A percentile compares a stretch with the other conserved stretches of the same genome.
Evolutionary conservation across 2,329 filamentous ascomycete species (phyloP).

Genomic region (Rutstroemia sydowiana): DNA sequence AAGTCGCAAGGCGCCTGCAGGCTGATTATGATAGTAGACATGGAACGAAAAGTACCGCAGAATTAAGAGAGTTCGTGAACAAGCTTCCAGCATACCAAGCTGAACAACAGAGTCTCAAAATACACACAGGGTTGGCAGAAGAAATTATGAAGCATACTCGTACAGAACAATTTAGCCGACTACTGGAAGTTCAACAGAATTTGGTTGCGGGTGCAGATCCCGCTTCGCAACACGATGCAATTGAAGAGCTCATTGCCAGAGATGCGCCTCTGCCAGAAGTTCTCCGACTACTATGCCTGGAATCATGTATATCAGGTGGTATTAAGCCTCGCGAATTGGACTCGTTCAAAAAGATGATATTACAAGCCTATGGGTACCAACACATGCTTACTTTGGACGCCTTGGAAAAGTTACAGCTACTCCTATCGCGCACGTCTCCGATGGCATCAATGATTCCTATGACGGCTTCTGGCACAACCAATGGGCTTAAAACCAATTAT

Average conservation of each 20-base stretch:
- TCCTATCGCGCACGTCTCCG: conserved; percentile 69
- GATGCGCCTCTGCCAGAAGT: conserved; percentile 75
- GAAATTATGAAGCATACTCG: conserved; percentile 92
- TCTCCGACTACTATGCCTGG: conserved; percentile 78
- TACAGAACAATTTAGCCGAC: conserved; percentile 78
- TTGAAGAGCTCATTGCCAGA: conserved; percentile 91
- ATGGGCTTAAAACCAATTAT: conserved; percentile 80
- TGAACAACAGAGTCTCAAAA: conserved; percentile 85
- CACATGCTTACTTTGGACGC: conserved; percentile 84
- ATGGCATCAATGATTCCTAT: conserved; percentile 77
- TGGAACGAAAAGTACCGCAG: conserved; percentile 77
- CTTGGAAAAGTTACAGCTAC: conserved; percentile 82
- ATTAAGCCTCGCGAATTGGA: conserved; percentile 86
- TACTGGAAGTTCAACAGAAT: conserved; percentile 92
- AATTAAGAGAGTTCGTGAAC: conserved; percentile 90
- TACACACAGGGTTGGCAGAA: conserved; percentile 86
- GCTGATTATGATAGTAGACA: conserved; percentile 86
- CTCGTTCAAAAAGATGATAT: conserved; percentile 75
- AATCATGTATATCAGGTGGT: conserved; percentile 83
- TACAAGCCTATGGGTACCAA: conserved; percentile 92
- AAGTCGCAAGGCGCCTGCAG: conserved; percentile 78
- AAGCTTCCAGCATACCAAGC: conserved; percentile 88
- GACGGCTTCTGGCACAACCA: conserved; percentile 45
- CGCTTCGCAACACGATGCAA: conserved; percentile 77
- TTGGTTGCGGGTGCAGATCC: conserved; percentile 86